A percentile compares a stretch with the other conserved stretches of the same genome.
Conservation (phyloP, 305 asterid genomes). For the Rubia balearica region DNA sequence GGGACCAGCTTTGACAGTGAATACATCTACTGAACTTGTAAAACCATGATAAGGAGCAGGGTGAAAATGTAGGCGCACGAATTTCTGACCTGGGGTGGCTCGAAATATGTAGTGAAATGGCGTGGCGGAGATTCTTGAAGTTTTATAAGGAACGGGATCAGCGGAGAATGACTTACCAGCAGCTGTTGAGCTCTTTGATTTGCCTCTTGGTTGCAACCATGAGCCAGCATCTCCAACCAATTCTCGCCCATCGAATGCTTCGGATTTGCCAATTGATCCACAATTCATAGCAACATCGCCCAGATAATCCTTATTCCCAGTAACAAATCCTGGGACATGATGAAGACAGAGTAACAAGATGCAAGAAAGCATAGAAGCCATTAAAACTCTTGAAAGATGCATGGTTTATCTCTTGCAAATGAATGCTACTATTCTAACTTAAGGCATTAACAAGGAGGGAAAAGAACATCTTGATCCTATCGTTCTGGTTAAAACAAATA, state of each 20-base stretch:
- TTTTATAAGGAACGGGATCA: constrained; percentile 27
- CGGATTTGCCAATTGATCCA: constrained; percentile 28
- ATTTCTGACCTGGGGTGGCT: constrained; percentile 41
- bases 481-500: too few species aligned
- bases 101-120: constrained; percentile 37
- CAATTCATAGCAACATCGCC: constrained; percentile 36
- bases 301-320: background rate
- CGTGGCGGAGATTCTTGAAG: constrained; percentile 36
- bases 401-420: background rate
- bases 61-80: constrained; percentile 45
- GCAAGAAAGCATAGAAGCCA: background rate
- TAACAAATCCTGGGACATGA: background rate
- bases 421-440: too few species aligned
- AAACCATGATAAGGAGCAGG: constrained; percentile 26
- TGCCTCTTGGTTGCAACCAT: constrained; percentile 19
- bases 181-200: constrained; percentile 20
- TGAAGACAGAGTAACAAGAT: background rate
- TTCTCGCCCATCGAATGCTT: constrained; percentile 20
- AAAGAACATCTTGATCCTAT: too few species aligned
- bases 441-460: too few species aligned
- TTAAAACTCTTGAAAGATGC: background rate
- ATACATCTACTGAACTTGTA: constrained; percentile 30
- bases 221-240: constrained; percentile 32
- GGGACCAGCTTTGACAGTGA: constrained; percentile 45
- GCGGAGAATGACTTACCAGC: background rate